These are phyloP conservation scores for Cryptomeria japonica DNA, from an alignment of 75 land plant genomes.

Conservation along the genomic window DNA sequence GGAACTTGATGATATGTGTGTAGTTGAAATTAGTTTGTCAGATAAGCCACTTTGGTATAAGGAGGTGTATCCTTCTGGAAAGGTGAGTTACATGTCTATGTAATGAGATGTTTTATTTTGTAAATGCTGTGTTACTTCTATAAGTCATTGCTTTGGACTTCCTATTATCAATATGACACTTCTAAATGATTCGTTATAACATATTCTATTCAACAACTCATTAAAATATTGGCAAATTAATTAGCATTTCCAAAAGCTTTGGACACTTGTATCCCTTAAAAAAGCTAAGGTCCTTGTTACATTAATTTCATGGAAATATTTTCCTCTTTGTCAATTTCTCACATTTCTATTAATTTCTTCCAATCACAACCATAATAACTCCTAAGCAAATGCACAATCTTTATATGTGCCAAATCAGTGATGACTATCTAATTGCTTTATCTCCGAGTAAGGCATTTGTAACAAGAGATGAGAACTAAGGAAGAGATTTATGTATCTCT, in stretches of 20 bases:
- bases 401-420: not conserved
- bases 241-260: not conserved
- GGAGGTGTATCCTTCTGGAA: conserved; percentile 29
- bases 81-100: conserved; percentile 17
- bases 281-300: not conserved
- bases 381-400: not conserved
- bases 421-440: not conserved
- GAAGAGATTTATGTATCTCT: not conserved
- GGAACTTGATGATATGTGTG: conserved; percentile 22
- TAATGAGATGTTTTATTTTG: not conserved
- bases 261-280: not conserved
- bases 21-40: conserved; percentile 22
- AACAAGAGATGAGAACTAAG: not conserved
- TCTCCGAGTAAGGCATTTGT: not conserved
- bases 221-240: not conserved
- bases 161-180: not conserved
- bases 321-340: not conserved
- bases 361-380: not conserved
- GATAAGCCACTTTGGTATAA: conserved; percentile 32
- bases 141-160: not conserved
- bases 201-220: not conserved
- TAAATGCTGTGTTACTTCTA: not conserved
- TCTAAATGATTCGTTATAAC: not conserved
- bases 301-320: not conserved
- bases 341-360: not conserved